Evolutionary conservation across 2,329 filamentous ascomycete species (phyloP).

Genomic region (Sporothrix brasiliensis): DNA sequence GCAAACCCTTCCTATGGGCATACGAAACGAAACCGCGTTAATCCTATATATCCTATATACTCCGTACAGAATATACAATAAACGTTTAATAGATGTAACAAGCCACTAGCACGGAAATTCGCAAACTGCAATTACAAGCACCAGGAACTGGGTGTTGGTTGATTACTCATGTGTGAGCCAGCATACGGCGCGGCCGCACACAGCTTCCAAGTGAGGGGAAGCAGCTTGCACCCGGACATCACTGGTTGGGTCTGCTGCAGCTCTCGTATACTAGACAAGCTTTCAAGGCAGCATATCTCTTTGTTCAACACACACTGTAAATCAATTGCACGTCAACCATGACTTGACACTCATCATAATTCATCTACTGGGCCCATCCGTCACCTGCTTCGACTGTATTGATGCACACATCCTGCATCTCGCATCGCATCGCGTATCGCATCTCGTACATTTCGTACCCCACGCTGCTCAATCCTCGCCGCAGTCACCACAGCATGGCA

Average conservation of each 20-base stretch:
- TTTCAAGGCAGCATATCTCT: background rate
- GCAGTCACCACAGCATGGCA: conserved; percentile 19
- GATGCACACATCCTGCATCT: background rate
- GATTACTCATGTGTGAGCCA: conserved; percentile 18
- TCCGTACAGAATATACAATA: no score
- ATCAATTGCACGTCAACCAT: background rate
- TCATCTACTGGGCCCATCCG: no score
- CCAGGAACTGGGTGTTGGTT: background rate
- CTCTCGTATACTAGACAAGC: background rate
- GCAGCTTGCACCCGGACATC: conserved; percentile 16
- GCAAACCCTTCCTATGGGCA: background rate
- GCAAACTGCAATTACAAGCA: background rate
- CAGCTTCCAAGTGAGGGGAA: conserved; percentile 7
- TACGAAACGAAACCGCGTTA: background rate
- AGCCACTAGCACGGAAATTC: background rate
- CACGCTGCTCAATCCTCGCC: background rate
- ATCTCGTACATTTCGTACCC: background rate
- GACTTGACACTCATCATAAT: background rate
- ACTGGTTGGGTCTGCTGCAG: conserved; percentile 5
- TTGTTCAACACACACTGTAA: background rate
- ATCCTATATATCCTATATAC: background rate
- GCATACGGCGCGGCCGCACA: background rate
- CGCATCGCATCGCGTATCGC: background rate
- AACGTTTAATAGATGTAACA: background rate
- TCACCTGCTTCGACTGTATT: no score